Conservation (phyloP, 2,329 filamentous ascomycete species). For the Exophiala lecanii-corni region DNA sequence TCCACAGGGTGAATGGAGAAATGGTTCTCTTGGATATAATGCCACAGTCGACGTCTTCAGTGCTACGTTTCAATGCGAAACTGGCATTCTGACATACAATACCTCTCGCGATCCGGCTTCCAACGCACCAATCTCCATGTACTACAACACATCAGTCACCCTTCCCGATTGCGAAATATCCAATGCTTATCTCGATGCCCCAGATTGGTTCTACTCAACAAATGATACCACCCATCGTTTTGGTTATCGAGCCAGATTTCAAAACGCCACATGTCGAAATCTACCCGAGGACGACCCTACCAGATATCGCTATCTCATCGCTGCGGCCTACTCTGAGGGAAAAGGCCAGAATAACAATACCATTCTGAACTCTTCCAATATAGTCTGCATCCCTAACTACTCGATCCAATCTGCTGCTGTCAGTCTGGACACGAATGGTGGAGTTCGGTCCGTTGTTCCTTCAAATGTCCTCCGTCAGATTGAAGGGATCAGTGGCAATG, state of each 20-base stretch:
- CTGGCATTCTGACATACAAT: constrained; percentile 12
- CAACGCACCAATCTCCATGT: constrained; percentile 6
- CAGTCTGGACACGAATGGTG: constrained; percentile 12
- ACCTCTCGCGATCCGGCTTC: background rate
- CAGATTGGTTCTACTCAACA: constrained; percentile 14
- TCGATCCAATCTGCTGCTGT: constrained; percentile 11
- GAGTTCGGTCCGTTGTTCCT: constrained; percentile 13
- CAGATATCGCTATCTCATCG: constrained; percentile 13
- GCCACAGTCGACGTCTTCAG: constrained; percentile 21
- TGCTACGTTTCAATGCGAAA: constrained; percentile 12
- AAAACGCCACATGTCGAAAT: constrained; percentile 19
- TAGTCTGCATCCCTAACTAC: constrained; percentile 20
- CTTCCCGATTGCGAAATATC: constrained; percentile 15
- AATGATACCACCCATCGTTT: constrained; percentile 18
- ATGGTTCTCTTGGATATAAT: constrained; percentile 16
- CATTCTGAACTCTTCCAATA: constrained; percentile 20
- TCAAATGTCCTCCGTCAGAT: constrained; percentile 8
- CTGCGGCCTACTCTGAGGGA: constrained; percentile 17
- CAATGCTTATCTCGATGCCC: constrained; percentile 17
- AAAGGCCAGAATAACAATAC: constrained; percentile 15
- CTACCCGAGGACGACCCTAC: constrained; percentile 12
- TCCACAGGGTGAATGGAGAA: constrained; percentile 9
- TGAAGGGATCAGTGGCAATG: constrained; percentile 8
- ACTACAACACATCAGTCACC: constrained; percentile 17
- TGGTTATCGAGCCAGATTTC: constrained; percentile 15